Conservation (phyloP, 495 filamentous ascomycete genomes). For the Penicillium tannophilum region DNA sequence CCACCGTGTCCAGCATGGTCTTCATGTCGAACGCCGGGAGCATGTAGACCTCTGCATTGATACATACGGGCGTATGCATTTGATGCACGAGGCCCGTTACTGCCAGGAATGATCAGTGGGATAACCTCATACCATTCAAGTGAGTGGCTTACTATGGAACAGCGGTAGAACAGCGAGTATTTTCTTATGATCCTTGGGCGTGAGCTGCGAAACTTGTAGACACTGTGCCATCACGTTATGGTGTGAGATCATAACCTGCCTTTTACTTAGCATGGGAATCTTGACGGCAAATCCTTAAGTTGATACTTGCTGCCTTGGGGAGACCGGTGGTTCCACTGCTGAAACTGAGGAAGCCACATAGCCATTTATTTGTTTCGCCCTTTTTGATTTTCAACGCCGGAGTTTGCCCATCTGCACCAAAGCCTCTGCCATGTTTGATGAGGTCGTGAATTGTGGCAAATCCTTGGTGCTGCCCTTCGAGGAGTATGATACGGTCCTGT, state of each 20-base stretch:
- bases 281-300: not conserved
- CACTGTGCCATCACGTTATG: conserved; percentile 65
- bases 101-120: conserved; percentile 12
- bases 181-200: conserved; percentile 46
- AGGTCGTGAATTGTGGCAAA: conserved; percentile 54
- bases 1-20: conserved; percentile 54
- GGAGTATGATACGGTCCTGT: conserved; percentile 51
- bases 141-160: conserved; percentile 46
- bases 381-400: conserved; percentile 43
- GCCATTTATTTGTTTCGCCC: conserved; percentile 54
- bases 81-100: conserved; percentile 60
- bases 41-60: conserved; percentile 61
- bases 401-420: conserved; percentile 36
- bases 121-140: not conserved
- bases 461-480: conserved; percentile 53
- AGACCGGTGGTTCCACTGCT: conserved; percentile 44
- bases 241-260: conserved; percentile 62
- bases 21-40: conserved; percentile 61
- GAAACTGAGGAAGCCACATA: conserved; percentile 60
- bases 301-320: conserved; percentile 31
- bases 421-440: conserved; percentile 43
- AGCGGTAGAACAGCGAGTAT: conserved; percentile 57
- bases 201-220: conserved; percentile 55
- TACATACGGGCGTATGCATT: conserved; percentile 58
- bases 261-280: not conserved